Base-by-base conservation (phyloP, 116 monocot genomes). In the Trichopus zeylanicus region DNA sequence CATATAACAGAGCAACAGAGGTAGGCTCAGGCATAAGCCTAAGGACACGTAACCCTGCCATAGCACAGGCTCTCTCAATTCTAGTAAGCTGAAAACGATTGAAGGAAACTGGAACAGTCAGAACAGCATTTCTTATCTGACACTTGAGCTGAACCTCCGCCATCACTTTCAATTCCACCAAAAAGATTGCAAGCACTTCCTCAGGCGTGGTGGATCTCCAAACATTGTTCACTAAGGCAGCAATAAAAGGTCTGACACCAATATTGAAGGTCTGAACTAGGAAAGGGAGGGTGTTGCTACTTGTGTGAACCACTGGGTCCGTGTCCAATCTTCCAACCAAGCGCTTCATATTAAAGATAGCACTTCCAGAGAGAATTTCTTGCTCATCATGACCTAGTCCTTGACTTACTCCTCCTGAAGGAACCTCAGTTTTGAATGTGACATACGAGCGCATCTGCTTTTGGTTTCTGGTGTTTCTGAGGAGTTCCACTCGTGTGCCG, bases 1-100 rank as follows among this genome's bases (percentile, higher is more conserved):
- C 79, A 67, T 90, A 90, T 26, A 90, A 26, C 61, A 90, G 78
- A 1, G 90, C 90, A 0, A 90, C 85, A 6, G 90, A 39, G 51
- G 90, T 82, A 7, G 90, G 85, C 68, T 90, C 90, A 1, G 90
- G 85, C 90, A 90, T 90, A 12, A 90, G 56, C 59, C 90, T 66
- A 11, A 85, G 62, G 26, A 82, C 68, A 29, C 74, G 67, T 9
- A 90, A 37, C 5, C 90, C 90, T 13, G 90, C 85, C 81, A 90
- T 90, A 20, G 81, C 75, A 67, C 90, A 85, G 18, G 85, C 90
- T 46, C 81, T 75, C 61, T 81, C 85, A 30, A 90, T 76, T 64
- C 90, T 81, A n/a, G 85, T 77, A 30, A 70, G 81, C 61, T 90
- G 90, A 61, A 90, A 81, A 32, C 90, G 69, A 38, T 76, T 90